Evolutionary conservation across 257 asterid species (phyloP), one percentile per base, ranked within the genome.

Genomic region (Verbascum thapsus): DNA sequence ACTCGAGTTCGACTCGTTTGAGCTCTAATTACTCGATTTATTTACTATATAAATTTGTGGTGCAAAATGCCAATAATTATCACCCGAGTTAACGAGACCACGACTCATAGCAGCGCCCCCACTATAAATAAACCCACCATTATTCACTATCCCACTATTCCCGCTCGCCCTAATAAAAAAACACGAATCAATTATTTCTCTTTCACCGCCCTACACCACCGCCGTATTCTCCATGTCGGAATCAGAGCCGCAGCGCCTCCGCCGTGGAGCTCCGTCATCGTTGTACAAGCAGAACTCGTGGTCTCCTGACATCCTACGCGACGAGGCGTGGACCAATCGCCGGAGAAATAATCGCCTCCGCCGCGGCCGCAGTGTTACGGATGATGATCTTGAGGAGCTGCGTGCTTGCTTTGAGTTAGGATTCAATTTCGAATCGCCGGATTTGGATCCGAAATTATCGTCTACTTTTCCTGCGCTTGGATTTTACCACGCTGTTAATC

Each of bases 351-450:
- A 70, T 12, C 59, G 68, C 26, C 74, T 18, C 18, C 81, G 66
- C 0, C 76, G 80, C 17, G 58, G 81, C 48, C 70, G 73, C 15
- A 75, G 83, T 75, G 66, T 84, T 39, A 84, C 87, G 3, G 61
- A 77, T 50, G 83, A 76, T 6, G 97, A 89, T 59, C 16, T 89
- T 13, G 89, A 86, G 0, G 95, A 89, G 67, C 81, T 89, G 32
- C 76, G 85, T 4, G 94, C 76, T 30, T 86, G 90, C 73, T 68
- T 86, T 11, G 96, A 86, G 9, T 51, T 88, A 32, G 96, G 96
- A 0, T 83, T 86, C 67, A 59, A 71, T 44, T 68, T 85, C 66
- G 83, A 82, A 53, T 77, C 95, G 2, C 50, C 75, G 30, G 74
- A 67, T 44, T 68, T 76, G 78, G 83, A 86, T 65, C 84, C 76